Conservation (phyloP, 1,284 basidiomycete genomes). For the Flammula alnicola region DNA sequence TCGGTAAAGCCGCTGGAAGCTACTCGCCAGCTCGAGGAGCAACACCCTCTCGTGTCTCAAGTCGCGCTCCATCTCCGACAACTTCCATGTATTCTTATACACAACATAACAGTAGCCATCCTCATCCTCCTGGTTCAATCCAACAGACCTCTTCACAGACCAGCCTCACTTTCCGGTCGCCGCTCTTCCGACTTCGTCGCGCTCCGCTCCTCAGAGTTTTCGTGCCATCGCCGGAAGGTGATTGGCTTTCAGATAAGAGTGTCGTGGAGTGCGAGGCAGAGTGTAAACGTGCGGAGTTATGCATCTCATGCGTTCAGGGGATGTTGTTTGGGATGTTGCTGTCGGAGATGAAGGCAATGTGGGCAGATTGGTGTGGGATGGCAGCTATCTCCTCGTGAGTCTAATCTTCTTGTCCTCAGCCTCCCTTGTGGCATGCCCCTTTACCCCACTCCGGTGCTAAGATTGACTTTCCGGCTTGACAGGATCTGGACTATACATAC, state of each 20-base stretch:
- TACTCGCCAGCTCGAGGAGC: slow-evolving; percentile 26
- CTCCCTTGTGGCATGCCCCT: background rate
- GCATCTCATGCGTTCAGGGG: slow-evolving; percentile 67
- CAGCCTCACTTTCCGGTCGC: slow-evolving; percentile 57
- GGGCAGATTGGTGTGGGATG: slow-evolving; percentile 81
- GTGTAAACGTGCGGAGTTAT: slow-evolving; percentile 66
- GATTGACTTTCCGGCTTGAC: slow-evolving; percentile 15
- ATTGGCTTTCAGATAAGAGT: slow-evolving; percentile 79
- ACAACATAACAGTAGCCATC: slow-evolving; percentile 36
- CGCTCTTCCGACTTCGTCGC: slow-evolving; percentile 66
- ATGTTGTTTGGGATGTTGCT: slow-evolving; percentile 83
- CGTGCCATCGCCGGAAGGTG: slow-evolving; percentile 79
- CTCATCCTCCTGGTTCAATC: slow-evolving; percentile 20
- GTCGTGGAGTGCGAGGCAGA: slow-evolving; percentile 81
- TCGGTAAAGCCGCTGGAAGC: slow-evolving; percentile 17
- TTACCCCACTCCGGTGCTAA: slow-evolving; percentile 14
- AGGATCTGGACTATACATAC: slow-evolving; percentile 85
- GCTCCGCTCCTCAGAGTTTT: slow-evolving; percentile 79
- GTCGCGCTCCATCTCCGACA: slow-evolving; percentile 68
- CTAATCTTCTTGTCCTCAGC: slow-evolving; percentile 12
- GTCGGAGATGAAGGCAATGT: slow-evolving; percentile 83
- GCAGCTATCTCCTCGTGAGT: slow-evolving; percentile 77
- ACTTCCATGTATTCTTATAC: slow-evolving; percentile 51
- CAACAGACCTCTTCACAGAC: slow-evolving; percentile 26
- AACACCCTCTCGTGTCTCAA: slow-evolving; percentile 46